Evolutionary conservation across 352 stramenopile species (phyloP).

Genomic region (Pythium chondricola): DNA sequence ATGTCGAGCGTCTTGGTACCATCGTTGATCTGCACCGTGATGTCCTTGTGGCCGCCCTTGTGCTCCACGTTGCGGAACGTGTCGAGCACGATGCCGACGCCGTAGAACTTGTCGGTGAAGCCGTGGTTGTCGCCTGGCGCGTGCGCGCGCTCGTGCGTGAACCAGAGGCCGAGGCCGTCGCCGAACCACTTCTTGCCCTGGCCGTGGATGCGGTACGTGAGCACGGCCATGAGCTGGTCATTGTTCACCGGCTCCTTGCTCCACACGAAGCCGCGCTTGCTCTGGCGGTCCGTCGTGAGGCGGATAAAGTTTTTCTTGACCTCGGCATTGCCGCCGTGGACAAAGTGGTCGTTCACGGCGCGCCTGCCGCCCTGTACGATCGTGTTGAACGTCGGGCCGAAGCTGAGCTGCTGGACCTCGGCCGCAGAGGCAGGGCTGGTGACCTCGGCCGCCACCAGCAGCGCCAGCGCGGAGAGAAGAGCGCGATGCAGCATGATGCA

Average conservation of each 20-base stretch:
- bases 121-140: constrained; percentile 67
- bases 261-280: constrained; percentile 74
- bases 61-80: constrained; percentile 81
- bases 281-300: constrained; percentile 74
- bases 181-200: constrained; percentile 77
- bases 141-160: constrained; percentile 50
- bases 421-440: constrained; percentile 3
- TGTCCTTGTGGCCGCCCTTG: constrained; percentile 71
- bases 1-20: constrained; percentile 60
- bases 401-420: constrained; percentile 37
- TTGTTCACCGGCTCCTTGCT: constrained; percentile 34
- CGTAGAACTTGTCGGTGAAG: constrained; percentile 63
- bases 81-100: constrained; percentile 69
- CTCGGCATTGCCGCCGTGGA: constrained; percentile 51
- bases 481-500: no score
- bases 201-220: constrained; percentile 73
- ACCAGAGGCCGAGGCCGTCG: constrained; percentile 68
- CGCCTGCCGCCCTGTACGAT: constrained; percentile 47
- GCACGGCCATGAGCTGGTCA: constrained; percentile 49
- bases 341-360: constrained; percentile 49
- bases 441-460: constrained; percentile 17
- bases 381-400: constrained; percentile 57
- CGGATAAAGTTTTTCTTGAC: constrained; percentile 83
- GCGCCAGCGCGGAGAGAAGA: no score
- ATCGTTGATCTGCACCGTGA: constrained; percentile 76